phyloP scores from a whole-genome alignment of 2,329 filamentous ascomycete genomes.

The Xylaria sp. region DNA sequence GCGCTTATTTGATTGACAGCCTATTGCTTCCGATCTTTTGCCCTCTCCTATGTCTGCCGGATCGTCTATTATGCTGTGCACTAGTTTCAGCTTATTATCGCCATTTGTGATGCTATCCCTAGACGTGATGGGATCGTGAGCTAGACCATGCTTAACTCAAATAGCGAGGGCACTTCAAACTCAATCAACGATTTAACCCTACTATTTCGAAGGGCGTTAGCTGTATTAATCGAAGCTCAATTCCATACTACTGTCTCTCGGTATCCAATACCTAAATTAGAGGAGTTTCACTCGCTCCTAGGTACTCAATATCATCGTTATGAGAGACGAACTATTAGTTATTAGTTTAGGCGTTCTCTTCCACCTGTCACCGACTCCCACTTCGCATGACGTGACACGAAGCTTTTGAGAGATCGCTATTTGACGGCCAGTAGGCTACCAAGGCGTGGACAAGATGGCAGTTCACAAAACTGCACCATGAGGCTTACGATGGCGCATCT shows the following conservation, averaged over 20 bases:
- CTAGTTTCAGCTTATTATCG: neutral
- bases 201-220: neutral
- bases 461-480: neutral
- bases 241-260: neutral
- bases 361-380: neutral
- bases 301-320: neutral
- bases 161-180: neutral
- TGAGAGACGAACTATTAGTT: neutral
- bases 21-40: neutral
- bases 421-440: neutral
- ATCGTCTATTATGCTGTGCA: neutral
- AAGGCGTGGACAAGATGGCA: neutral
- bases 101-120: neutral
- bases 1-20: neutral
- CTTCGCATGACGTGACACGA: neutral
- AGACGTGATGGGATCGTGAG: neutral
- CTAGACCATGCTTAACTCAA: neutral
- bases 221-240: neutral
- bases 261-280: neutral
- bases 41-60: neutral
- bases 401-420: neutral
- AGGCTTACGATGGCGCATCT: too few relatives aligned
- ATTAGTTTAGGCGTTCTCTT: neutral
- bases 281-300: neutral
- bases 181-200: neutral